phyloP scores from a whole-genome alignment of 2,329 filamentous ascomycete species.

The Penicillium sumatraense region DNA sequence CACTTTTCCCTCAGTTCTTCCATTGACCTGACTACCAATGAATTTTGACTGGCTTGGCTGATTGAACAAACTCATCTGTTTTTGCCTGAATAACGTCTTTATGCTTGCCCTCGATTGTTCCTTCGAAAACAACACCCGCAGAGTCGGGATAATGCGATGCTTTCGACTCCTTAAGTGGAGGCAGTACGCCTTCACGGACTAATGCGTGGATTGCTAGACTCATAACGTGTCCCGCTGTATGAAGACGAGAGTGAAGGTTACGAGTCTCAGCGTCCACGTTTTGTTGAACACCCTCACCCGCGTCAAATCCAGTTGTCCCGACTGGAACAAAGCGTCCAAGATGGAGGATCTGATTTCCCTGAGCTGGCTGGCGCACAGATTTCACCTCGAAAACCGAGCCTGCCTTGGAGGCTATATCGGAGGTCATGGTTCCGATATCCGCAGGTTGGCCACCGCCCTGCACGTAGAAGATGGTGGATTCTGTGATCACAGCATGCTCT shows the following conservation, averaged over 20 bases:
- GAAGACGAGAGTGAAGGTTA: constrained; percentile 67
- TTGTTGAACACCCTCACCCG: constrained; percentile 55
- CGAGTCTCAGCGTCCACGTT: constrained; percentile 65
- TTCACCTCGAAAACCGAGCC: constrained; percentile 63
- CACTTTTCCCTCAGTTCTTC: constrained; percentile 62
- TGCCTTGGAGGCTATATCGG: constrained; percentile 45
- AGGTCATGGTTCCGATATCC: constrained; percentile 64
- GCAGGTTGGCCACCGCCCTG: constrained; percentile 77
- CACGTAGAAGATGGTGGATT: constrained; percentile 73
- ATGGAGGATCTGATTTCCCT: constrained; percentile 62
- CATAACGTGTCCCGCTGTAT: constrained; percentile 75
- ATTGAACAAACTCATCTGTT: constrained; percentile 62
- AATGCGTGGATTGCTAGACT: constrained; percentile 69
- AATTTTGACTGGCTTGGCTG: constrained; percentile 63
- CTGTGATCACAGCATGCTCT: constrained; percentile 63
- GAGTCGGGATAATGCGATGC: constrained; percentile 72
- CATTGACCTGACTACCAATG: constrained; percentile 72
- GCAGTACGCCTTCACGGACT: constrained; percentile 53
- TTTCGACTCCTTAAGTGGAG: constrained; percentile 68
- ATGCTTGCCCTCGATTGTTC: constrained; percentile 67
- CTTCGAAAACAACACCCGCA: constrained; percentile 70
- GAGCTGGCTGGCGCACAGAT: constrained; percentile 45
- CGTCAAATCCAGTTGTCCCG: constrained; percentile 30
- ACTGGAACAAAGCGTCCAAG: constrained; percentile 57
- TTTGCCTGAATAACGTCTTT: constrained; percentile 66